Base-by-base conservation (phyloP, 192 early-diverging fungal genomes). In the Irineochytrium annulatum region DNA sequence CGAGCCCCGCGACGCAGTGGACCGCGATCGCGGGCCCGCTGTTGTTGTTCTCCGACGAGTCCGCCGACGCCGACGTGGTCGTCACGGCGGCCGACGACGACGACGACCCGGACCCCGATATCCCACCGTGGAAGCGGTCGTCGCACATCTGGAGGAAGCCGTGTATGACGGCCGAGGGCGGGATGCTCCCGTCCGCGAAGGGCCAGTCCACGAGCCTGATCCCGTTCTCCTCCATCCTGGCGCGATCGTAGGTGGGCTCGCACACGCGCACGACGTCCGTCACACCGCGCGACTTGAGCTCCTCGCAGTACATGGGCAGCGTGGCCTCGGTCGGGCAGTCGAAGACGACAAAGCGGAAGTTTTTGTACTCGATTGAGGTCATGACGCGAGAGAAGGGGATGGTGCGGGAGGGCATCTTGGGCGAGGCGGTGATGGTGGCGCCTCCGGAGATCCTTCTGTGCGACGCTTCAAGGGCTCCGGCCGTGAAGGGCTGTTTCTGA, bases 1-100 rank as follows among this genome's bases (percentile, higher is more conserved):
- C 94, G 3, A 97, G 81, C 27, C 94, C 94, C 3, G 94, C 92
- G 20, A 97, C 94, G 66, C 94, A 97, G 64, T 97, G 94, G 3
- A 95, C 86, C 8, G 62, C 61, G 61, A 45, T 52, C 52, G 28
- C 33, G 49, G 35, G 60, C n/a, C 46, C 52, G 29, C 32, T 35
- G 59, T 19, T 34, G 41, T 45, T 60, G 31, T 22, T 33, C 65
- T n/a, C 33, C 20, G 28, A 6, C 17, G 17, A 31, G 11, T 27
- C 34, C 3, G 20, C 0, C 3, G 34, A 39, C 13, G 20, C 3
- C 45, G 28, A 52, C 17, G 49, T 6, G 27, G 22, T 49, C 39
- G 1, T 77, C 41, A 52, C 75, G 0, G 66, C 45, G 4, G 54
- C 57, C 20, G 49, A 43, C 0, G 46, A 51, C 20, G 53, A 53